Conservation (phyloP, 495 filamentous ascomycete species). For the Lichenothelia convexa region DNA sequence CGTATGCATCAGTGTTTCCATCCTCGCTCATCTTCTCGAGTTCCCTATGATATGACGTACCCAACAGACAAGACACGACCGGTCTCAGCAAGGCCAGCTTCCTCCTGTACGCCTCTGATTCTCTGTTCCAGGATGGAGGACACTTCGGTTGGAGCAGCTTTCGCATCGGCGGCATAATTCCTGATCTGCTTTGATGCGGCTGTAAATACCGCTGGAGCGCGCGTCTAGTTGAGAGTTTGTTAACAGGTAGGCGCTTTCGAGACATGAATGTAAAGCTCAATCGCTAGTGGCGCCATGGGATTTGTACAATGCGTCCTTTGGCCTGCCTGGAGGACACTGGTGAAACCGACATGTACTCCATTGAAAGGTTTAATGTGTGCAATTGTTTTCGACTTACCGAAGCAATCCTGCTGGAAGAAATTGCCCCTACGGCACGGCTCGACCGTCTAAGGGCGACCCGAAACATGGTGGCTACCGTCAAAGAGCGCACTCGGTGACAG, state of each 20-base stretch:
- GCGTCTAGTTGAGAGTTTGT: no score
- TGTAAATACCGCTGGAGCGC: constrained; percentile 56
- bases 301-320: no score
- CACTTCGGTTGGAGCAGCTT: constrained; percentile 92
- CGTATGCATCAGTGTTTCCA: constrained; percentile 21
- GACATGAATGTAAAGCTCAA: no score
- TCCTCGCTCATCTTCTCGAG: neutral
- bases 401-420: constrained; percentile 73
- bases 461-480: constrained; percentile 62
- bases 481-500: constrained; percentile 28
- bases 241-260: no score
- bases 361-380: no score
- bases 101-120: constrained; percentile 94
- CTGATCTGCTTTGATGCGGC: constrained; percentile 60
- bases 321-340: no score
- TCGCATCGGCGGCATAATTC: constrained; percentile 82
- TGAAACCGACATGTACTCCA: no score
- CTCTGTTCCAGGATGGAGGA: constrained; percentile 98
- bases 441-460: constrained; percentile 94
- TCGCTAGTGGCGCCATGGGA: no score
- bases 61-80: constrained; percentile 97
- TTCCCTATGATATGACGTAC: constrained; percentile 40
- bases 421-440: constrained; percentile 77
- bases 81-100: constrained; percentile 91
- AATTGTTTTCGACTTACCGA: constrained; percentile 53